phyloP scores from a whole-genome alignment of 306 rosid genomes.

The Alnus glutinosa region DNA sequence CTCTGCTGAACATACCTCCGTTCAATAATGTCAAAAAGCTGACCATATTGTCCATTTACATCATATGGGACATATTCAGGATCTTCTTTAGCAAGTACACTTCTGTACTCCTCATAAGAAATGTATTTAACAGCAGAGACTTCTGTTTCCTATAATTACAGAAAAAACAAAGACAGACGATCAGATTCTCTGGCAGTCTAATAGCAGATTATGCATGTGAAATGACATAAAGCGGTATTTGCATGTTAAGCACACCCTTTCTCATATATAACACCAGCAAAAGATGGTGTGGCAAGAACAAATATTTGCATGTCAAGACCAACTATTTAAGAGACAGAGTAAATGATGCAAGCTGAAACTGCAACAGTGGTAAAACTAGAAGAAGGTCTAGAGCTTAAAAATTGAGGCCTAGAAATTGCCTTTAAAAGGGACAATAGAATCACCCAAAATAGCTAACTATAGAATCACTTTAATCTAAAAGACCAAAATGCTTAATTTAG shows the following conservation, averaged over 20 bases:
- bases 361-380: no score
- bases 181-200: conserved; percentile 3
- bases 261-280: neutral
- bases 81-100: conserved; percentile 66
- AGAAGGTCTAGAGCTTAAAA: neutral
- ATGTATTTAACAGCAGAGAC: conserved; percentile 94
- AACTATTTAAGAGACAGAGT: no score
- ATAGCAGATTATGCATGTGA: neutral
- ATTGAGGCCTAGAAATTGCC: neutral
- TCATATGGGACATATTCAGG: conserved; percentile 74
- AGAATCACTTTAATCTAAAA: neutral
- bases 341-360: no score
- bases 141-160: conserved; percentile 69
- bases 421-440: neutral
- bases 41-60: conserved; percentile 71
- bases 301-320: no score
- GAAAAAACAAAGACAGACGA: conserved; percentile 18
- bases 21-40: conserved; percentile 74
- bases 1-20: conserved; percentile 47
- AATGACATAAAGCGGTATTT: neutral
- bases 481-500: neutral
- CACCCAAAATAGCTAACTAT: neutral
- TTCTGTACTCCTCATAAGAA: conserved; percentile 65
- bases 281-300: neutral
- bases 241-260: neutral